These are phyloP conservation scores for Coemansia sp. DNA, from an alignment of 192 early-diverging fungal genomes.

Conservation along the genomic window DNA sequence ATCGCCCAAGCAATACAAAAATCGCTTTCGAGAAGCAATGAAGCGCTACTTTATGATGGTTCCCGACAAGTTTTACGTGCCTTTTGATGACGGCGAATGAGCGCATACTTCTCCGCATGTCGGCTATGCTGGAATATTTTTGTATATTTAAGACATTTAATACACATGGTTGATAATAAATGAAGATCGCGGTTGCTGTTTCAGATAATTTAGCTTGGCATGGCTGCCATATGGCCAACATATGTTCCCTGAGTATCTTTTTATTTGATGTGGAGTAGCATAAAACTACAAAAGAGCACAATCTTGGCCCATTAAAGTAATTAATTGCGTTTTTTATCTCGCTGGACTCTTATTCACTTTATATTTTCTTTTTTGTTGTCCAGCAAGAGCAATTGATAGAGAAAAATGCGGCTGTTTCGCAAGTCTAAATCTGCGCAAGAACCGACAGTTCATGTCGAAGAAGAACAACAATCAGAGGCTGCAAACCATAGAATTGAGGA, in stretches of 20 bases:
- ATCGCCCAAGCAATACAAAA: slow-evolving; percentile 89
- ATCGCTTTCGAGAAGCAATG: slow-evolving; percentile 94
- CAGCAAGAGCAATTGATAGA: background rate
- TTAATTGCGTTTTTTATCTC: slow-evolving; percentile 8
- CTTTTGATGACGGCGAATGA: slow-evolving; percentile 2
- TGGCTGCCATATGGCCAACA: too few relatives aligned
- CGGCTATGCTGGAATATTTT: background rate
- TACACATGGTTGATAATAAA: too few relatives aligned
- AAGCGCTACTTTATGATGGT: slow-evolving; percentile 85
- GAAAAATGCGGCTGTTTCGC: slow-evolving; percentile 43
- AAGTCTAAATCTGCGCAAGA: slow-evolving; percentile 34
- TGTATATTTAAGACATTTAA: background rate
- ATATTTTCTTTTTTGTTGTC: background rate
- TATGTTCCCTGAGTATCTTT: too few relatives aligned
- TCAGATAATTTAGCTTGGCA: too few relatives aligned
- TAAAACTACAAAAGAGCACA: too few relatives aligned
- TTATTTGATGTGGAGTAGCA: too few relatives aligned
- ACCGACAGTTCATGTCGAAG: background rate
- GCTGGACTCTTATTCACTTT: slow-evolving; percentile 5
- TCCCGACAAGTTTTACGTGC: slow-evolving; percentile 61
- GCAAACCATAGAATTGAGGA: background rate
- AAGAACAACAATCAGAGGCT: background rate
- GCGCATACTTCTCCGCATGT: background rate
- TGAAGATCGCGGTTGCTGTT: too few relatives aligned
- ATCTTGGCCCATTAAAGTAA: background rate